Base-by-base conservation (phyloP, 73 alveolate genomes). In the Stentor coeruleus region DNA sequence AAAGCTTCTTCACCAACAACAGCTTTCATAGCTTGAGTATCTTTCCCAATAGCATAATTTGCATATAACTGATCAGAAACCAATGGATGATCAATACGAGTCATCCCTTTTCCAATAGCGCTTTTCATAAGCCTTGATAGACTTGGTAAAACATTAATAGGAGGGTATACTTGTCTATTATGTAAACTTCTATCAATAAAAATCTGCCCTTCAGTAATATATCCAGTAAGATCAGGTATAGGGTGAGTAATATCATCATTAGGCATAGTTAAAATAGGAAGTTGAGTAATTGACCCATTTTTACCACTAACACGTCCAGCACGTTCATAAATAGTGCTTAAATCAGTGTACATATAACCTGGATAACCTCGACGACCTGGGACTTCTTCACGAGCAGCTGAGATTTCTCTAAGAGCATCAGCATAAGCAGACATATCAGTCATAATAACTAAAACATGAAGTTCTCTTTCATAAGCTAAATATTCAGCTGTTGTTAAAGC, bases 231-330 rank as follows among this genome's bases (percentile, higher is more conserved):
- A 92, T 98, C 99, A 35, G 99, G 99, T 59, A 98, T 98, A 14
- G 99, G 99, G 91, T 98, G 99, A 35, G 99, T 98, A 73, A 98
- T 98, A 94, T 98, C 99, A 89, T 98, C 99, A 87, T 97, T 97
- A 59, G 99, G 99, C 99, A 98, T 97, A 82, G 99, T 98, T 84
- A 98, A 88, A 83, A 98, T 98, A 38, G 99, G 99, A n/a, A 55
- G 20, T 55, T 55, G 20, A 15, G 72, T 55, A 15, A 55, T 55
- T 15, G 26, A 15, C n/a, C 72, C 72, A n/a, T 55, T 55, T n/a
- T 55, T 96, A 39, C 99, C 99, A 87, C 90, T 93, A 75, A 98
- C 99, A 77, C 99, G 88, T 31, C 99, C 99, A 11, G 99, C 99
- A 88, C 99, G 93, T 92, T 98, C 99, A 90, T 98, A 98, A 86